Percentiles rank a stretch among this genome's conserved stretches.
Conservation (phyloP, 352 stramenopile species). For the Globisporangium emineosum region DNA sequence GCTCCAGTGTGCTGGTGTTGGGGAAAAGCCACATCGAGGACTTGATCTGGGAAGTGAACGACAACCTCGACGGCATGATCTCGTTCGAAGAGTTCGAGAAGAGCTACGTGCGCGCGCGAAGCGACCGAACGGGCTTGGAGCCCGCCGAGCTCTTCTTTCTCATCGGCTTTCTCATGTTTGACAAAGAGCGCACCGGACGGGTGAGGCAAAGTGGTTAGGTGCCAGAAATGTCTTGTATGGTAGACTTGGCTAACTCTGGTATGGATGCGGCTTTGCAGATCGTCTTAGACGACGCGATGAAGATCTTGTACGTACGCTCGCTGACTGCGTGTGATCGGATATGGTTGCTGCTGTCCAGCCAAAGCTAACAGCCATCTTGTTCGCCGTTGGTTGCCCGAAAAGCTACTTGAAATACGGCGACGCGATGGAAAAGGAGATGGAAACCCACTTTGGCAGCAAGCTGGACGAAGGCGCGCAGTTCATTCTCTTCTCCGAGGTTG, state of each 20-base stretch:
- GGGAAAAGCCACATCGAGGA: conserved; percentile 54
- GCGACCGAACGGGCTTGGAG: conserved; percentile 63
- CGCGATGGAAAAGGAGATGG: conserved; percentile 79
- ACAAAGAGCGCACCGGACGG: conserved; percentile 56
- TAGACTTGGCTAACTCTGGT: neutral
- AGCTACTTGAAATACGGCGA: conserved; percentile 78
- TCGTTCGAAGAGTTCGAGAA: conserved; percentile 75
- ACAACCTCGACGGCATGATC: conserved; percentile 67
- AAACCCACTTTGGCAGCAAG: conserved; percentile 63
- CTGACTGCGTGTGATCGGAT: neutral
- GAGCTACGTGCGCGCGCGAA: conserved; percentile 63
- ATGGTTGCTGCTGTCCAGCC: neutral
- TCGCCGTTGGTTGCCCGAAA: neutral
- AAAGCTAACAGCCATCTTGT: neutral
- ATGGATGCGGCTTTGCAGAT: conserved; percentile 33
- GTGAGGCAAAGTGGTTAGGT: conserved; percentile 6
- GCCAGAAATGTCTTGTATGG: neutral
- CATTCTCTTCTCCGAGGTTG: conserved; percentile 61
- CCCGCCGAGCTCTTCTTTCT: conserved; percentile 77
- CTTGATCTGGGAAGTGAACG: conserved; percentile 80
- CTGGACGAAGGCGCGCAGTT: conserved; percentile 60
- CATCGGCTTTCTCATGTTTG: conserved; percentile 84
- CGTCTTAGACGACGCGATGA: conserved; percentile 72
- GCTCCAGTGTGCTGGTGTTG: conserved; percentile 22
- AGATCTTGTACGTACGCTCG: conserved; percentile 51